Conservation (phyloP, 305 asterid species). For the Rubia tinctorum region DNA sequence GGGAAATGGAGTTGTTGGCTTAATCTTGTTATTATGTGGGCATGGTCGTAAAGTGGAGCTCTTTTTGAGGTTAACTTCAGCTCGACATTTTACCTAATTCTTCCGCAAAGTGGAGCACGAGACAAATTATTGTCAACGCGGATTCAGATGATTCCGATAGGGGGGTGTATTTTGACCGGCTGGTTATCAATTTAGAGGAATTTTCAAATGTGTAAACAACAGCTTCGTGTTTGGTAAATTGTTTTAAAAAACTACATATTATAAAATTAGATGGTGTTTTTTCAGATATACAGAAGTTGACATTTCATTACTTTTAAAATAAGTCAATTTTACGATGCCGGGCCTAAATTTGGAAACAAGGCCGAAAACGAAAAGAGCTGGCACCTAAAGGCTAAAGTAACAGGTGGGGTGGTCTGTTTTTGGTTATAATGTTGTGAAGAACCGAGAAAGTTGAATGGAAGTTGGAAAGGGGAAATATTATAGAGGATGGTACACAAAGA, state of each 20-base stretch:
- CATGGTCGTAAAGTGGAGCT: slow-evolving; percentile 34
- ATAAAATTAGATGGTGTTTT: no score
- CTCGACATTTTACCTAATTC: slow-evolving; percentile 32
- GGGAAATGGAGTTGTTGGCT: slow-evolving; percentile 51
- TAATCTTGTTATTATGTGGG: slow-evolving; percentile 24
- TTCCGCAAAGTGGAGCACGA: slow-evolving; percentile 13
- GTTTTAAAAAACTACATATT: no score
- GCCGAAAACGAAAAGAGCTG: no score
- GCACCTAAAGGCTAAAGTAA: background rate
- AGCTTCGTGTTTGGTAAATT: no score
- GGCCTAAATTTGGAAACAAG: no score
- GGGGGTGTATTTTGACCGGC: no score
- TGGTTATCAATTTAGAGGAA: no score
- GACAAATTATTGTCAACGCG: background rate
- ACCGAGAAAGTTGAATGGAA: background rate
- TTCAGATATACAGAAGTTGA: no score
- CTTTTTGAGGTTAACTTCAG: slow-evolving; percentile 22
- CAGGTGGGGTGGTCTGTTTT: background rate
- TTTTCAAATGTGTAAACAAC: no score
- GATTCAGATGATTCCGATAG: no score
- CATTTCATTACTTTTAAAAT: no score
- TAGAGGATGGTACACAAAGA: background rate
- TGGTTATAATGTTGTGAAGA: background rate
- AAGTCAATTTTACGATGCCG: no score
- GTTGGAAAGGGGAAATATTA: slow-evolving; percentile 8